phyloP scores from a whole-genome alignment of 2,329 filamentous ascomycete species.

The Zelopaecilomyces penicillatus region DNA sequence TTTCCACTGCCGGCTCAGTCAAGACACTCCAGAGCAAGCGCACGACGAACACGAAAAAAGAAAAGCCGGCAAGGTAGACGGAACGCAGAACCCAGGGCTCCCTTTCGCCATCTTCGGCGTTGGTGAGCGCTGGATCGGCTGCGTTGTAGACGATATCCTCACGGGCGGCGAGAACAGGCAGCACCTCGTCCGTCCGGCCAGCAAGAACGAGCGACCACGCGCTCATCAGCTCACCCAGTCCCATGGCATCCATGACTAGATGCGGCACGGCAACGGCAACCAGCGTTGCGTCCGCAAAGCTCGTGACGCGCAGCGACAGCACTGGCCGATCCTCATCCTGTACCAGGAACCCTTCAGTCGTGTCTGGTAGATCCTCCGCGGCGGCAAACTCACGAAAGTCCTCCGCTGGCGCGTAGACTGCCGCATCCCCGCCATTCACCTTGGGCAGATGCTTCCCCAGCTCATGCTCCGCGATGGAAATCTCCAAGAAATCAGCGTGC shows the following conservation, averaged over 20 bases:
- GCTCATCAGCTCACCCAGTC: constrained; percentile 30
- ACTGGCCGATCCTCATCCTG: constrained; percentile 31
- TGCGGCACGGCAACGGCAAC: constrained; percentile 40
- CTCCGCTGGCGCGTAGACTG: too few species aligned
- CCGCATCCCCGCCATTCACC: constrained; percentile 8
- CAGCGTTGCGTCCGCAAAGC: constrained; percentile 41
- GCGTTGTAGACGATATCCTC: constrained; percentile 9
- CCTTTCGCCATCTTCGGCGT: constrained; percentile 13
- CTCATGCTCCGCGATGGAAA: constrained; percentile 32
- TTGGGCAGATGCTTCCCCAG: constrained; percentile 29
- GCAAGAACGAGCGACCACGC: constrained; percentile 38
- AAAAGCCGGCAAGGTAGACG: constrained; percentile 13
- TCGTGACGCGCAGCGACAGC: constrained; percentile 37
- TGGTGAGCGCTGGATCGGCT: background rate
- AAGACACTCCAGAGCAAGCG: constrained; percentile 19
- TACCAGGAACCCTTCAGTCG: constrained; percentile 30
- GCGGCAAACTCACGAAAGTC: constrained; percentile 12
- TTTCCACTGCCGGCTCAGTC: constrained; percentile 22
- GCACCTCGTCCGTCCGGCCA: constrained; percentile 33
- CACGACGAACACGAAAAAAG: constrained; percentile 7
- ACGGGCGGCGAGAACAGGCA: constrained; percentile 22
- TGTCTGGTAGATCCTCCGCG: constrained; percentile 11
- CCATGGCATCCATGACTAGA: constrained; percentile 37
- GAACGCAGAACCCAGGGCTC: constrained; percentile 9
- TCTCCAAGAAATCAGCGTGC: constrained; percentile 23